Base-by-base conservation (phyloP, 2,329 filamentous ascomycete species). In the Hypoxylon sp. region DNA sequence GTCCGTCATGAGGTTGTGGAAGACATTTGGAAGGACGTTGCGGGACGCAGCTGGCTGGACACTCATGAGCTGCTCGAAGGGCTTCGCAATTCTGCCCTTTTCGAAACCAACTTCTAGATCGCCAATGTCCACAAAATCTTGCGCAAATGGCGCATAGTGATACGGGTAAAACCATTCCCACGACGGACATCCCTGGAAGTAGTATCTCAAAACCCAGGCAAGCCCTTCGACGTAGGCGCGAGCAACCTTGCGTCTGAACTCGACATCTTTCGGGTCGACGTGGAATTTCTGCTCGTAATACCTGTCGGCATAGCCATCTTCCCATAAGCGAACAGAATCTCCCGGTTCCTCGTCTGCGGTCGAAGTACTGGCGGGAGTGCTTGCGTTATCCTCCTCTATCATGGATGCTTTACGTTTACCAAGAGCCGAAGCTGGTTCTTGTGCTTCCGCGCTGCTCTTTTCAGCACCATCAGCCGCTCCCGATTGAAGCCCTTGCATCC, bases 101-200 rank as follows among this genome's bases (percentile, higher is more conserved):
- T 92, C 86, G 70, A 99, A 99, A 17, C 85, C 82, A 68, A 97
- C 87, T 30, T 91, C 84, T 83, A 97, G 88, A 70, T 93, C 89
- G 54, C 84, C 87, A 47, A 99, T 84, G 58, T 94, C 89, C 61
- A 91, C 89, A 77, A 99, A 99, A 77, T 99, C 95, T 54, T 93
- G 91, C 2, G 95, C 95, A 75, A 99, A 99, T 3, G 96, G 95
- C 1, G 95, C 96, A 75, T 99, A 99, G 76, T 99, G 95, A 74
- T 98, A 97, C 0, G 95, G 95, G 74, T 97, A 99, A 77, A 95
- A 99, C 95, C 95, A 99, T 54, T 94, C 96, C 95, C 96, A 99
- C 0, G 93, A 97, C 20, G 95, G 93, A 72, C 95, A 99, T 24
- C 95, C 95, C 78, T 99, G 95, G 78, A 97, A 97, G 77, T 99